A percentile compares a stretch with the other conserved stretches of the same genome.
phyloP scores from a whole-genome alignment of 2,329 filamentous ascomycete species.

The Verticillium zaregamsianum region DNA sequence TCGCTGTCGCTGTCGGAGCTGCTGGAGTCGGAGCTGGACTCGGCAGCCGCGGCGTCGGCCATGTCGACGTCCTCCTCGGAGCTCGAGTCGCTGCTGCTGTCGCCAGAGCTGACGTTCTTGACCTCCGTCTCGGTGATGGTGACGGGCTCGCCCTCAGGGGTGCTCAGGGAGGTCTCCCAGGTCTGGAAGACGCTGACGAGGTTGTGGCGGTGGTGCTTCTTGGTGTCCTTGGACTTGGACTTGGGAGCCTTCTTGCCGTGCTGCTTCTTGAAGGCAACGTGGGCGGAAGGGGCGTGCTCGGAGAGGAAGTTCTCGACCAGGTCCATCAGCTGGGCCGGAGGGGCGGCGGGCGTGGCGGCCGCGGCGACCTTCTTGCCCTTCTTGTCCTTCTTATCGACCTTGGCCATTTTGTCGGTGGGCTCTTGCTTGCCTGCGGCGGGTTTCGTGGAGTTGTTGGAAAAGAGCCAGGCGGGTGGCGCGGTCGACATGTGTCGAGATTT shows the following conservation, averaged over 20 bases:
- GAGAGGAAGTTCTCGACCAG: conserved; percentile 64
- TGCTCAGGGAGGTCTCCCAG: conserved; percentile 35
- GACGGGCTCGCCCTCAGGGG: conserved; percentile 13
- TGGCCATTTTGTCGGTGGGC: conserved; percentile 26
- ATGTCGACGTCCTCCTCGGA: conserved; percentile 39
- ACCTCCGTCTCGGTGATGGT: conserved; percentile 15
- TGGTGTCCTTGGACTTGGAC: conserved; percentile 18
- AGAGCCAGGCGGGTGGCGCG: conserved; percentile 36
- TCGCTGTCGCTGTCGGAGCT: conserved; percentile 16
- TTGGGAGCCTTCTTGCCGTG: conserved; percentile 39
- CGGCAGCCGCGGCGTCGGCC: conserved; percentile 35
- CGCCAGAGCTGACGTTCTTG: conserved; percentile 12
- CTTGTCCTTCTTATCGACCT: conserved; percentile 15
- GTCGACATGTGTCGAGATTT: conserved; percentile 23
- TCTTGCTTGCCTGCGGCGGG: not conserved
- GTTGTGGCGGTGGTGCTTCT: conserved; percentile 25
- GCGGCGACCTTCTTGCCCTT: conserved; percentile 15
- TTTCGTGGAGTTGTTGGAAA: conserved; percentile 33
- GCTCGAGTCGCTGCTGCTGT: conserved; percentile 28
- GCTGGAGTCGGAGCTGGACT: conserved; percentile 21
- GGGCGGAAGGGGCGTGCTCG: conserved; percentile 61
- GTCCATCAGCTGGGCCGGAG: conserved; percentile 60
- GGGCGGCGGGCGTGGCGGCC: conserved; percentile 22
- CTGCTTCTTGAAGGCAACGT: conserved; percentile 60
- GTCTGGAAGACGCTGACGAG: conserved; percentile 46